Evolutionary conservation across 129 eudicot genomes (phyloP).

Genomic region (Sambucus nigra): DNA sequence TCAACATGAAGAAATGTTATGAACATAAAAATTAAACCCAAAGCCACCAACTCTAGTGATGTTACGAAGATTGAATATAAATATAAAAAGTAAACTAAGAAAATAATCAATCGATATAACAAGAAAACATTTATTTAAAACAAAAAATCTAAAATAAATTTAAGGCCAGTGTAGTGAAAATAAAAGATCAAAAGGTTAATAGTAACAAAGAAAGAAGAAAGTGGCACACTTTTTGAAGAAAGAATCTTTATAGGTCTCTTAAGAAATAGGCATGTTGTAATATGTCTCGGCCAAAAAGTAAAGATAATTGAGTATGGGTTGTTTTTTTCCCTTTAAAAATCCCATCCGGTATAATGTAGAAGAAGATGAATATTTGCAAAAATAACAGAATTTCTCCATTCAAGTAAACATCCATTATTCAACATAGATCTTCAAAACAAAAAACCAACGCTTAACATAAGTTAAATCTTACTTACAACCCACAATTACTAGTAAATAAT

Average conservation of each 20-base stretch:
- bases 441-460: background rate
- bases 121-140: background rate
- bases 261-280: background rate
- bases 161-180: background rate
- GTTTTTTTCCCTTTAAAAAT: too few relatives aligned
- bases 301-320: background rate
- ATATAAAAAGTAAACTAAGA: background rate
- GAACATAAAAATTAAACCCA: constrained; percentile 1
- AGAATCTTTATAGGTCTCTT: background rate
- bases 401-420: constrained; percentile 12
- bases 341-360: constrained; percentile 10
- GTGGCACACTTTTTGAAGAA: constrained; percentile 11
- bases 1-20: background rate
- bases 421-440: background rate
- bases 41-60: constrained; percentile 4
- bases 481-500: background rate
- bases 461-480: background rate
- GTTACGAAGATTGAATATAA: background rate
- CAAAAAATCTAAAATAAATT: background rate
- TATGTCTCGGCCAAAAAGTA: background rate
- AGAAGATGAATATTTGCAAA: too few relatives aligned
- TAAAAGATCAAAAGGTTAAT: too few relatives aligned
- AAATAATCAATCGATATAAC: too few relatives aligned
- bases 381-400: too few relatives aligned
- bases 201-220: background rate